Evolutionary conservation across 371 early-diverging fungal species (phyloP).

Genomic region (Batrachochytrium dendrobatidis): DNA sequence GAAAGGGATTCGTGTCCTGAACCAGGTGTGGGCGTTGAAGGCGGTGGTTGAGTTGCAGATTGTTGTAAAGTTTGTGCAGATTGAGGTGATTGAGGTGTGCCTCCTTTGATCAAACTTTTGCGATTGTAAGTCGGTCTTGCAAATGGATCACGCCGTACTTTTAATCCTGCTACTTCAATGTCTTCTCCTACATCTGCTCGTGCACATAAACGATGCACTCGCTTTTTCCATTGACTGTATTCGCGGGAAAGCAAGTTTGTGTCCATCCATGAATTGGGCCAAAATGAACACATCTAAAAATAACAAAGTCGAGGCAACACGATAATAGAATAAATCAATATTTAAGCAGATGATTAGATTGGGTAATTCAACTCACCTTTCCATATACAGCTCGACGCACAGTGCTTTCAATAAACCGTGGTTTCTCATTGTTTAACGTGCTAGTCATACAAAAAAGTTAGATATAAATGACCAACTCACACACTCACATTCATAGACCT

Average conservation of each 20-base stretch:
- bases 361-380: conserved; percentile 15
- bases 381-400: conserved; percentile 31
- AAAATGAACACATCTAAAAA: neutral
- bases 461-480: neutral
- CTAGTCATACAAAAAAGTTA: conserved; percentile 1
- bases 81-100: no score
- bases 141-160: neutral
- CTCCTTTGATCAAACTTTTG: no score
- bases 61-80: no score
- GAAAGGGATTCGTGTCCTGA: no score
- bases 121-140: no score
- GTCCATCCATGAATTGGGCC: neutral
- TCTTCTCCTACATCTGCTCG: neutral
- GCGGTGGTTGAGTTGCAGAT: no score
- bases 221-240: neutral
- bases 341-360: neutral
- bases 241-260: neutral
- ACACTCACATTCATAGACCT: neutral
- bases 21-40: no score
- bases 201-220: neutral
- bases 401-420: conserved; percentile 17
- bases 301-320: neutral
- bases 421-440: conserved; percentile 9
- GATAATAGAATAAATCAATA: neutral
- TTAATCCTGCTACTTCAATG: neutral